A percentile compares a stretch with the other conserved stretches of the same genome.
These are phyloP conservation scores for Chaetomium cochliodes DNA, from an alignment of 495 filamentous ascomycete species.

Conservation along the genomic window DNA sequence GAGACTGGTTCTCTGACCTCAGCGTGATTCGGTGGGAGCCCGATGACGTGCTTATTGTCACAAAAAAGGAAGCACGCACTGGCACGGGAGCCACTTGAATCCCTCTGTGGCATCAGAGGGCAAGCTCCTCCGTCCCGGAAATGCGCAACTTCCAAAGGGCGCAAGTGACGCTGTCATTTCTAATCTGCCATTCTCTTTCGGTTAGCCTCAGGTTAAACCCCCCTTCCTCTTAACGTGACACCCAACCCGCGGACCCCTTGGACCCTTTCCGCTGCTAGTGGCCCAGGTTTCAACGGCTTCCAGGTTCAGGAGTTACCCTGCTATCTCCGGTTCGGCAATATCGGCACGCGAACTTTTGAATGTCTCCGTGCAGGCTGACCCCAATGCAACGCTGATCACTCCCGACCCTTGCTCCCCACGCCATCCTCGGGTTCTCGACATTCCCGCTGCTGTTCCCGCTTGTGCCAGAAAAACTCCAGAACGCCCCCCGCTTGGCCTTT, in stretches of 20 bases:
- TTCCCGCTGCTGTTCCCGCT: not conserved
- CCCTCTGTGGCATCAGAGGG: too few species aligned
- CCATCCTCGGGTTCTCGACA: not conserved
- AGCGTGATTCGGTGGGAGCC: too few species aligned
- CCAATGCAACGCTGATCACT: not conserved
- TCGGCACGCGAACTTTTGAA: not conserved
- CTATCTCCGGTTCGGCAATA: constrained; percentile 18
- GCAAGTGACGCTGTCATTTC: too few species aligned
- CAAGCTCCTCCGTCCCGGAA: too few species aligned
- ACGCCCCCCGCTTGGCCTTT: constrained; percentile 2
- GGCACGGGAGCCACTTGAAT: too few species aligned
- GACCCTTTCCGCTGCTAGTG: not conserved
- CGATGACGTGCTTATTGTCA: too few species aligned
- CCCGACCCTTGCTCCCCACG: not conserved
- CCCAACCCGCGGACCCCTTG: not conserved
- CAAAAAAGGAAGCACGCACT: too few species aligned
- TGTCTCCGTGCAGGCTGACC: not conserved
- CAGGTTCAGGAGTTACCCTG: constrained; percentile 50
- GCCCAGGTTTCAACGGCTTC: constrained; percentile 27
- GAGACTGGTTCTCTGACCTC: too few species aligned
- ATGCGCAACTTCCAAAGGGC: too few species aligned
- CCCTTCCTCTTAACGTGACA: not conserved
- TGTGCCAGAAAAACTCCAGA: constrained; percentile 1
- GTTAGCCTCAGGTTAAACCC: not conserved
- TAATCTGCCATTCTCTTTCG: not conserved